Base-by-base conservation (phyloP, 2,329 filamentous ascomycete species). In the Fusarium chuoi region DNA sequence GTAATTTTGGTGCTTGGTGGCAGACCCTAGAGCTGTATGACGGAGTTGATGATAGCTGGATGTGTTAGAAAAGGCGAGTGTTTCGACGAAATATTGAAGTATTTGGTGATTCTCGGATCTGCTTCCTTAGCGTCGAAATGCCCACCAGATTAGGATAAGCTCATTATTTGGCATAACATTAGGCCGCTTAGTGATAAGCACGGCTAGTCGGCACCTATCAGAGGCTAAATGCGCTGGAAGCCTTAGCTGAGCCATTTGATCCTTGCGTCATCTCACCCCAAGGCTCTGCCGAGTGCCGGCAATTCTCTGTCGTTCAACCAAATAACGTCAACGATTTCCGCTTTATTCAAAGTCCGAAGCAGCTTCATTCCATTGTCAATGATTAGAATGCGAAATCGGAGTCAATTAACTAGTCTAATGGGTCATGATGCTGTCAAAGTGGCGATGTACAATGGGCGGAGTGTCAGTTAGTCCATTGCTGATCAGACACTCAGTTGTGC, bases 1-100 rank as follows among this genome's bases (percentile, higher is more conserved):
- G 51, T 18, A 0, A 7, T 1, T 30, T 10, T 10, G 2, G 4
- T 4, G 0, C 4, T 28, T 28, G 0, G 0, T 13, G 1, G 6
- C 5, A 41, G 22, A 8, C 4, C 4, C 3, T 8, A 15, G 22
- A 2, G 12, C 2, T 20, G 22, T 11, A 56, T 24, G 12, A 18
- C 17, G 13, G 20, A 6, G 1, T 55, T 24, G 6, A 28, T 33
- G 22, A 24, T 30, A 15, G 52, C 18, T 42, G 36, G 8, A 24
- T 33, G 26, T 30, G 39, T 24, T 42, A 26, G 44, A 33, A 56
- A 44, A 2, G 52, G 30, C 51, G 51, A 55, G 10, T 55, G 35
- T 55, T 55, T 55, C 51, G 51, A 55, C 51, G 35, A 30, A 5
- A 55, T 59, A 26, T 20, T 20, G 24, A 51, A 38, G 33, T 59